Conservation (phyloP, 371 early-diverging fungal species). For the Chytridiales sp. region DNA sequence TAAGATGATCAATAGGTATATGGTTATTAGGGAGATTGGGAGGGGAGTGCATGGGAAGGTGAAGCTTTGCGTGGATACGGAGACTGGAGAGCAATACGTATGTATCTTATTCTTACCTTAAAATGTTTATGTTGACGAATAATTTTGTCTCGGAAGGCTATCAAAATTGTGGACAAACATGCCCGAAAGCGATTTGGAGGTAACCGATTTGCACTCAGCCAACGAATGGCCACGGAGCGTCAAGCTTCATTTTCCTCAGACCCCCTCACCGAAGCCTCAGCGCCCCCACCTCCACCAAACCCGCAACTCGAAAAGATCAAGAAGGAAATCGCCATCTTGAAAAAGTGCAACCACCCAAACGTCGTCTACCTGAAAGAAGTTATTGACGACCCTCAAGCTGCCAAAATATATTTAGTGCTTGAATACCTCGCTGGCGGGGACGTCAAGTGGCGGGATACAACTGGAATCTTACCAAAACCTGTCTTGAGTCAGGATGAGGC, state of each 20-base stretch:
- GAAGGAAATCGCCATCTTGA: conserved; percentile 92
- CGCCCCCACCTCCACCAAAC: conserved; percentile 28
- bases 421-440: conserved; percentile 92
- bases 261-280: neutral
- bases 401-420: conserved; percentile 88
- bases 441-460: conserved; percentile 78
- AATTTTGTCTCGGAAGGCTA: conserved; percentile 54
- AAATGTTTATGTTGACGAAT: conserved; percentile 3
- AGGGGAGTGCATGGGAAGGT: conserved; percentile 96
- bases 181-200: conserved; percentile 61
- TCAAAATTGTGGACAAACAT: conserved; percentile 82
- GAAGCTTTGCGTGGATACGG: conserved; percentile 77
- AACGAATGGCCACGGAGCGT: conserved; percentile 12
- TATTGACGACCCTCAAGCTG: conserved; percentile 87
- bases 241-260: neutral
- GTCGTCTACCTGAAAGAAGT: conserved; percentile 89
- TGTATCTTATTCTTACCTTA: conserved; percentile 29
- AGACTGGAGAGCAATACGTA: conserved; percentile 76
- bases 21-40: conserved; percentile 88
- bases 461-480: conserved; percentile 50
- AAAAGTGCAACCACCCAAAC: conserved; percentile 91
- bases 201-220: conserved; percentile 30
- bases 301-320: conserved; percentile 85
- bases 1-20: conserved; percentile 92
- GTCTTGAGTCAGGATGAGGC: conserved; percentile 63